phyloP scores from a whole-genome alignment of 345 rosid species.

The Hypericum perforatum region DNA sequence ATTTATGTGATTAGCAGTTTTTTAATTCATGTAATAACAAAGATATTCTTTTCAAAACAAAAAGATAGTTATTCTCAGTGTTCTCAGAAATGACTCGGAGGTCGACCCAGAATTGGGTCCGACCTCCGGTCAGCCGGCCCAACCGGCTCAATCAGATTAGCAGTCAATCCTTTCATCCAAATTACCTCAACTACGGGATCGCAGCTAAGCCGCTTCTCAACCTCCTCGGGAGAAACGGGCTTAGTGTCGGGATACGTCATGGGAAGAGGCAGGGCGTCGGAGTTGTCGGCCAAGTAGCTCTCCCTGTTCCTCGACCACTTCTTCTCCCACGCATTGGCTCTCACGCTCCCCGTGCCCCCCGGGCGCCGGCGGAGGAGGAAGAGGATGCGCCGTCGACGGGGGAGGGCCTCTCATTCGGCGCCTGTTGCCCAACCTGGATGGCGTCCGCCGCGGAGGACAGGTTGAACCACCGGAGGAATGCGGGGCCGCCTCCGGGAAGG shows the following conservation, averaged over 20 bases:
- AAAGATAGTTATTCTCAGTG: no score
- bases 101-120: no score
- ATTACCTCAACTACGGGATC: slow-evolving; percentile 63
- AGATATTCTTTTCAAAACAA: no score
- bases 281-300: slow-evolving; percentile 63
- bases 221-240: slow-evolving; percentile 64
- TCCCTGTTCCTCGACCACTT: slow-evolving; percentile 71
- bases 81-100: no score
- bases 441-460: slow-evolving; percentile 34
- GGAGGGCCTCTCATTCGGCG: slow-evolving; percentile 24
- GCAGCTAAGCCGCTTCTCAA: slow-evolving; percentile 63
- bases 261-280: slow-evolving; percentile 85
- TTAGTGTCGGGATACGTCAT: slow-evolving; percentile 79
- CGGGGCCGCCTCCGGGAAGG: slow-evolving; percentile 35
- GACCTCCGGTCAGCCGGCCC: no score
- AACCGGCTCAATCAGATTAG: no score
- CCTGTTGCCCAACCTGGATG: slow-evolving; percentile 39
- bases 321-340: slow-evolving; percentile 51
- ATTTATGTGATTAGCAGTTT: no score
- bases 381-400: slow-evolving; percentile 1
- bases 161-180: not conserved
- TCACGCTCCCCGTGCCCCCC: slow-evolving; percentile 22
- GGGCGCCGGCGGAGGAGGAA: slow-evolving; percentile 2
- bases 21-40: no score
- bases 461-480: slow-evolving; percentile 39